Base-by-base conservation (phyloP, 768 basidiomycete genomes). In the Tephrocybe sp. region DNA sequence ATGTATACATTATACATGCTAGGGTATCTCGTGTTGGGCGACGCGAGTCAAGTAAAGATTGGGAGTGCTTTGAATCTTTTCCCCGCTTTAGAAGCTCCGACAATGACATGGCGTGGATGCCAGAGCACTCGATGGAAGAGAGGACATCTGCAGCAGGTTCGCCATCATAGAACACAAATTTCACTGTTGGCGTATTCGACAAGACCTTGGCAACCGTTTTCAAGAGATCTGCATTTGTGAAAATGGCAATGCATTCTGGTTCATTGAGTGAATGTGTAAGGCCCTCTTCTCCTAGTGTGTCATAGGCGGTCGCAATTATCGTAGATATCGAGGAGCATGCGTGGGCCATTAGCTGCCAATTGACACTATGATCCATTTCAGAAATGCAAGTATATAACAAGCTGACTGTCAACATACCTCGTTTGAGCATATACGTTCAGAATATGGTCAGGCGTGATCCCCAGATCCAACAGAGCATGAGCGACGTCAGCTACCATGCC, bases 391-490 rank as follows among this genome's bases (percentile, higher is more conserved):
- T 33, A 55, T 45, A 19, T 42, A n/a, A 33, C 25, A 39, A 39
- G 27, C 30, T 50, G 29, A 41, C 12, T 43, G 49, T 44, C 19
- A 46, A 54, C 61, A 25, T 50, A 91, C 93, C 84, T 84, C 12
- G 95, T 98, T 62, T 84, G 75, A 5, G 90, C 81, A 66, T 94
- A 99, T 48, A 98, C 79, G 62, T 95, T 99, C 75, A 97, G 86
- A 46, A 94, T 80, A 58, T 90, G 83, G 11, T 76, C 78, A 57
- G 78, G 79, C 34, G 71, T 66, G n/a, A 94, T 63, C 0, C 82
- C 91, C 24, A 94, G 68, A 56, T 88, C 78, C 41, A 89, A 61
- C 48, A 97, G 67, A 4, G 83, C 93, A 15, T 84, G 74, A 0
- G 83, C 86, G 39, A 92, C 69, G 59, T 85, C 80, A 4, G 72